A percentile compares a stretch with the other conserved stretches of the same genome.
phyloP scores from a whole-genome alignment of 495 filamentous ascomycete species.

The Aspergillus leporis region DNA sequence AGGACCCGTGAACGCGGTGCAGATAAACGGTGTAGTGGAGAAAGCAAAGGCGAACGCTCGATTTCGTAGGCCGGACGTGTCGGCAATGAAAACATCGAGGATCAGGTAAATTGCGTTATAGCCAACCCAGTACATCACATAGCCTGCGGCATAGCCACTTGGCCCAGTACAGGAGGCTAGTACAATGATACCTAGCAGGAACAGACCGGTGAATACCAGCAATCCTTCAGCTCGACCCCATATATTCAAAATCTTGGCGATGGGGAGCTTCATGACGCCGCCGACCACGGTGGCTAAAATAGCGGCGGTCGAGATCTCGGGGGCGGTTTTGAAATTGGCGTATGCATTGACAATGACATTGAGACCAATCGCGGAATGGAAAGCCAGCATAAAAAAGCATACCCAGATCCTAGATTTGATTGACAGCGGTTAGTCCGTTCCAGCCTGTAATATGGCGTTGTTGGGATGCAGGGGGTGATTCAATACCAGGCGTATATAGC shows the following conservation, averaged over 20 bases:
- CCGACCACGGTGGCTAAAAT: not conserved
- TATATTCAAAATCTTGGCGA: not conserved
- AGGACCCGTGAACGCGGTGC: slow-evolving; percentile 47
- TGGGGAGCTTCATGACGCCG: not conserved
- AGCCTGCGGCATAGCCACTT: no score
- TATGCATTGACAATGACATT: not conserved
- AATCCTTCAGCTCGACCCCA: not conserved
- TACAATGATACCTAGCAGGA: not conserved
- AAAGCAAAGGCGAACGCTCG: slow-evolving; percentile 63
- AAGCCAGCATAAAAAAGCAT: not conserved
- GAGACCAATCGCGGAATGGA: not conserved
- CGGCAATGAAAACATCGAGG: slow-evolving; percentile 62
- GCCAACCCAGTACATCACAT: slow-evolving; percentile 48
- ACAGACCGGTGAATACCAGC: not conserved
- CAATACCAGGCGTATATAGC: not conserved
- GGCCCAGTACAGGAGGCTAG: no score
- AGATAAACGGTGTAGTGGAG: slow-evolving; percentile 55
- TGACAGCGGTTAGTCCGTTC: not conserved
- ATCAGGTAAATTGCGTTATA: slow-evolving; percentile 58
- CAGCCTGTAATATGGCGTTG: not conserved
- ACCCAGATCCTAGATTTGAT: not conserved
- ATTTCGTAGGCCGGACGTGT: slow-evolving; percentile 62
- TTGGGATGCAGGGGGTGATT: not conserved
- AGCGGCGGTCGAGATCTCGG: not conserved
- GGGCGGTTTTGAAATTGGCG: not conserved